A percentile compares a stretch with the other conserved stretches of the same genome.
Evolutionary conservation across 306 rosid species (phyloP).

Genomic region (Ziziphus jujuba): DNA sequence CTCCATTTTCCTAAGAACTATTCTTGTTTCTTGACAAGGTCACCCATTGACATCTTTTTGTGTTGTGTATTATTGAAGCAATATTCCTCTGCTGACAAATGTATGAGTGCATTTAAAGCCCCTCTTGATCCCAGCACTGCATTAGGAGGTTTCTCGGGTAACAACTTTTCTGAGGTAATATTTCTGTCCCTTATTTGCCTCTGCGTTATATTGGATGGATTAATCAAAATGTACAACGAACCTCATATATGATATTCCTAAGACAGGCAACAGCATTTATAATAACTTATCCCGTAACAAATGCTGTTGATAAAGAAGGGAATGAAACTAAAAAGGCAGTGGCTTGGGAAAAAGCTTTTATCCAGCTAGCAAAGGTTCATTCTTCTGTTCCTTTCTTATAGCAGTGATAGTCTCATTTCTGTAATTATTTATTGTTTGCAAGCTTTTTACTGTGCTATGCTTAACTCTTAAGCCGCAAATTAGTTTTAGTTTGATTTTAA

Average conservation of each 20-base stretch:
- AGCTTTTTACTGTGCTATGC: background rate
- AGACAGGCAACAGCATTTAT: conserved; percentile 89
- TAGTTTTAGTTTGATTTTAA: background rate
- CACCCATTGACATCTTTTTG: conserved; percentile 6
- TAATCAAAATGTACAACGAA: background rate
- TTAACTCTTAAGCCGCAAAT: background rate
- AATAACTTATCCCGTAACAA: conserved; percentile 86
- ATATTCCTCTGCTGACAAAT: conserved; percentile 86
- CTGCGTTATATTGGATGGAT: background rate
- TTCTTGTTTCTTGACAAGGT: conserved; percentile 4
- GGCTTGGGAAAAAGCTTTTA: conserved; percentile 94
- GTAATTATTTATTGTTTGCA: background rate
- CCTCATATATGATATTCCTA: conserved; percentile 31
- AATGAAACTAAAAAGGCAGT: conserved; percentile 73
- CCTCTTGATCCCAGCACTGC: conserved; percentile 99
- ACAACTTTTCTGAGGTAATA: conserved; percentile 80
- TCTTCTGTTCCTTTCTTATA: conserved; percentile 15
- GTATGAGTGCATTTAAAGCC: conserved; percentile 92
- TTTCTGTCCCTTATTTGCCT: background rate
- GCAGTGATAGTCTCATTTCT: background rate
- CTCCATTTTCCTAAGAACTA: background rate
- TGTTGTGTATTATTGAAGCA: conserved; percentile 58
- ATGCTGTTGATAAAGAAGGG: conserved; percentile 66
- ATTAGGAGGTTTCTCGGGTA: conserved; percentile 86
- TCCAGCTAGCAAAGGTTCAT: conserved; percentile 87